These are phyloP conservation scores for Chlorella sp. DNA, from an alignment of 139 green algal genomes.

Conservation along the genomic window DNA sequence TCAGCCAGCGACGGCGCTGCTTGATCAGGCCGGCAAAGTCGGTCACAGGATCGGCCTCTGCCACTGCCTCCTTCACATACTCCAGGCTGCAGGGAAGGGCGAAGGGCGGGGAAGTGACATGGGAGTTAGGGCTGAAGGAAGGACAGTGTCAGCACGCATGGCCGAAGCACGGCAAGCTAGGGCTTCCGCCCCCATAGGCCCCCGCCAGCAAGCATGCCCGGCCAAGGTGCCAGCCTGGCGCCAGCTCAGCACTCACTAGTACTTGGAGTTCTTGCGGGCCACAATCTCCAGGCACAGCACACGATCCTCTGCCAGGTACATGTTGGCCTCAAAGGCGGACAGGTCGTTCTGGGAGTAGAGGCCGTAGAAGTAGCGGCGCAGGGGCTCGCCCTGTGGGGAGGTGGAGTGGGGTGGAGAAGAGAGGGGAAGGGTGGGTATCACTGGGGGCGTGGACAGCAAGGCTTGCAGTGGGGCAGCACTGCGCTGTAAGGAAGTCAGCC, in stretches of 20 bases:
- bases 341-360: conserved; percentile 60
- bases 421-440: not conserved
- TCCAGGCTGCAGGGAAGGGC: conserved; percentile 31
- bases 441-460: not conserved
- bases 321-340: conserved; percentile 58
- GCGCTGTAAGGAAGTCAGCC: not conserved
- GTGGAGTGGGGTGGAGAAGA: not conserved
- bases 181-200: no score
- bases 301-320: conserved; percentile 58
- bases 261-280: conserved; percentile 49
- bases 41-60: conserved; percentile 53
- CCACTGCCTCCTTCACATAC: conserved; percentile 58
- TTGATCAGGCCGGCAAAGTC: conserved; percentile 49
- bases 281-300: conserved; percentile 59
- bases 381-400: conserved; percentile 42
- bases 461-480: not conserved
- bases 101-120: not conserved
- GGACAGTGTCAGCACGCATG: not conserved
- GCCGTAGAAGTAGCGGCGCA: conserved; percentile 58
- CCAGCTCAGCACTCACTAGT: conserved; percentile 25
- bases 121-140: not conserved
- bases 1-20: conserved; percentile 55
- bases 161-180: not conserved
- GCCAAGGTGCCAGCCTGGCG: not conserved
- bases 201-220: no score